Percentiles rank a stretch among this genome's conserved stretches.
Evolutionary conservation across 192 early-diverging fungal genomes (phyloP).

Genomic region (Spizellomyces sp.): DNA sequence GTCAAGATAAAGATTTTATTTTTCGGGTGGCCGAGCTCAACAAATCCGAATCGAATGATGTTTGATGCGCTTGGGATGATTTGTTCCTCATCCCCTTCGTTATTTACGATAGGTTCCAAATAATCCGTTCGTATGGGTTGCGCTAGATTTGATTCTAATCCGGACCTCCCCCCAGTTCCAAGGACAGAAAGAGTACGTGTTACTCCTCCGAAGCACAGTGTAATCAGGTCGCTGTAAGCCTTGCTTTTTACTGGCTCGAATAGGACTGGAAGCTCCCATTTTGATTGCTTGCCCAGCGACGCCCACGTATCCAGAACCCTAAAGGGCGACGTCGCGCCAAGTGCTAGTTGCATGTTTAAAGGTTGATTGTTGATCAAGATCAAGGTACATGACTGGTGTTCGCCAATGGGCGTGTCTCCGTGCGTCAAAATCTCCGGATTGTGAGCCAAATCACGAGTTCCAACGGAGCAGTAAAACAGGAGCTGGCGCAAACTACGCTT

Average conservation of each 20-base stretch:
- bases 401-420: constrained; percentile 46
- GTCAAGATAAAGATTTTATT: constrained; percentile 35
- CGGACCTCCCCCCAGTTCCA: constrained; percentile 38
- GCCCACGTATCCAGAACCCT: neutral
- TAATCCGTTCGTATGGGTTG: constrained; percentile 23
- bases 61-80: constrained; percentile 9
- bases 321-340: constrained; percentile 35
- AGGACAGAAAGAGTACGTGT: constrained; percentile 40
- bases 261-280: constrained; percentile 7
- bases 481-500: constrained; percentile 35
- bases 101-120: neutral
- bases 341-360: constrained; percentile 14
- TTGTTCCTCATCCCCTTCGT: constrained; percentile 23
- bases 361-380: constrained; percentile 42
- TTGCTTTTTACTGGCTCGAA: constrained; percentile 36
- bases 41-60: constrained; percentile 50
- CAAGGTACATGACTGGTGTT: constrained; percentile 16
- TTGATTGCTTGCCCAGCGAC: constrained; percentile 4
- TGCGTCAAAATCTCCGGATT: constrained; percentile 42
- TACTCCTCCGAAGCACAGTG: constrained; percentile 17
- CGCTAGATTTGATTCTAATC: constrained; percentile 37
- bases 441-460: constrained; percentile 33
- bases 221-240: constrained; percentile 37
- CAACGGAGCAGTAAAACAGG: constrained; percentile 41
- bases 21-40: constrained; percentile 35